Base-by-base conservation (phyloP, 768 basidiomycete genomes). In the Boletus rubescentipes region DNA sequence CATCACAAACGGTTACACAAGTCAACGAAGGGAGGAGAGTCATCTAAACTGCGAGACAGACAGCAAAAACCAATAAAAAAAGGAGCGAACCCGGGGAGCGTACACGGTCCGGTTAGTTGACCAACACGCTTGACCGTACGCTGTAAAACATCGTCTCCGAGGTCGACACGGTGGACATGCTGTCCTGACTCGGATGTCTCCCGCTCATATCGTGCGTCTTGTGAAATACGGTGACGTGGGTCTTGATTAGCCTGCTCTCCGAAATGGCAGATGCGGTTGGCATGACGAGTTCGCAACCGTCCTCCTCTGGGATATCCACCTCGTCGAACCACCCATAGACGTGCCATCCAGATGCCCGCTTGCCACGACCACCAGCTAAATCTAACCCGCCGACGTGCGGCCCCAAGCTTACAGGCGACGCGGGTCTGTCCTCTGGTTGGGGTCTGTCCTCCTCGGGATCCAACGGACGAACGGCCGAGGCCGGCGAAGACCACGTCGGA, bases 281-380 rank as follows among this genome's bases (percentile, higher is more conserved):
- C 9, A 46, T 21, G 5, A 31, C 29, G 45, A 34, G 11, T 4
- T 36, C 18, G 2, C 20, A 9, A 1, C 30, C 6, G 1, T 49
- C 36, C 10, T 49, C 41, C 21, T 53, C 60, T 0, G 42, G 23
- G 3, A 58, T 5, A 7, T 4, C 31, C 18, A 63, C 63, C 3
- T 61, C 41, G 7, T 65, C 68, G 12, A 71, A 69, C 68, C 68
- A 71, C 42, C 66, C 68, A 21, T 60, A 70, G 9, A 58, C 57
- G 18, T 70, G 62, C 68, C 70, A 72, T 23, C 68, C 68, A 23
- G 68, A 70, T 4, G 64, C 68, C 21, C 68, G 70, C 44, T 71
- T 70, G 14, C 68, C 68, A 31, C 64, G 46, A 3, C 68, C 68
- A 18, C 67, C 59, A 3, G 51, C 68, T 9, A 72, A 46, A 49